phyloP scores from a whole-genome alignment of 768 basidiomycete species.

The Termitomyces sp. region DNA sequence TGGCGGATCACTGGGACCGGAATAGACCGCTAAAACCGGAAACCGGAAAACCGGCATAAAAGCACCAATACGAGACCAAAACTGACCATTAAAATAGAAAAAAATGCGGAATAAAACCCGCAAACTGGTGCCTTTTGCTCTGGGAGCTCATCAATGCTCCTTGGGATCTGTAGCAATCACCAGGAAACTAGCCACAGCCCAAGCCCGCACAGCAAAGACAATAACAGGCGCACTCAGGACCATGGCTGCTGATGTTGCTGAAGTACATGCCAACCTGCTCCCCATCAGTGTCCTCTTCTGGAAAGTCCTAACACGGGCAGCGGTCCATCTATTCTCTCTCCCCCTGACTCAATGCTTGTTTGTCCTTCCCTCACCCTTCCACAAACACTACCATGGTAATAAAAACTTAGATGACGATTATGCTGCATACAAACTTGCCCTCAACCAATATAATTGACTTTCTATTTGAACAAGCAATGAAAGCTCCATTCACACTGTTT shows the following conservation, averaged over 20 bases:
- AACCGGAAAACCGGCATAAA: too few relatives aligned
- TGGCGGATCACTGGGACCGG: too few relatives aligned
- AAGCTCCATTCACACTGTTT: conserved; percentile 60
- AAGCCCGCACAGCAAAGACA: neutral
- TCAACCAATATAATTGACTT: conserved; percentile 36
- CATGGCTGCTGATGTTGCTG: neutral
- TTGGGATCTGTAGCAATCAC: neutral
- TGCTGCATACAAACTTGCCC: conserved; percentile 63
- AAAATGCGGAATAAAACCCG: too few relatives aligned
- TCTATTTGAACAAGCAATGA: conserved; percentile 53
- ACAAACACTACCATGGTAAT: neutral
- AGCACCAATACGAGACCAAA: too few relatives aligned
- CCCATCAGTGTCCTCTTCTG: neutral
- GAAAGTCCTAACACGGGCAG: neutral
- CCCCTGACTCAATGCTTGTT: conserved; percentile 64
- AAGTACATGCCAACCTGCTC: neutral
- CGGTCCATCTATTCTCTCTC: neutral
- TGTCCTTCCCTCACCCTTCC: conserved; percentile 17
- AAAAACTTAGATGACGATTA: conserved; percentile 76
- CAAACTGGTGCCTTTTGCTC: too few relatives aligned
- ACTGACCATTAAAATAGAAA: too few relatives aligned
- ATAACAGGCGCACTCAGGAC: neutral
- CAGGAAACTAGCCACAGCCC: neutral
- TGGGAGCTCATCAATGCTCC: too few relatives aligned
- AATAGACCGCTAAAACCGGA: too few relatives aligned